Evolutionary conservation across 768 basidiomycete genomes (phyloP).

Genomic region (Mycena kentingensis): DNA sequence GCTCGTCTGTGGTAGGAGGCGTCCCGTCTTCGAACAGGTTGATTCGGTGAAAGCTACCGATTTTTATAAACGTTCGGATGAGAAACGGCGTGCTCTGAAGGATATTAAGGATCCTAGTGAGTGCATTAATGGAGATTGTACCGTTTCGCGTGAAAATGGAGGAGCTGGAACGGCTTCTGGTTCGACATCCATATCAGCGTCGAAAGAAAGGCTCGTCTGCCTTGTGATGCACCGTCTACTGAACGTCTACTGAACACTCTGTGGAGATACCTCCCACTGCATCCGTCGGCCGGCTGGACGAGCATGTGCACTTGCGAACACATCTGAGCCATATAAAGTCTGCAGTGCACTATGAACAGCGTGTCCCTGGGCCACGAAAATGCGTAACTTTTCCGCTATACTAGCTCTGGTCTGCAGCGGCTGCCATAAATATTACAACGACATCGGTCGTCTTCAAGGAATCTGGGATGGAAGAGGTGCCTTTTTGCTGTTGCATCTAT

Average conservation of each 20-base stretch:
- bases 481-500: background rate
- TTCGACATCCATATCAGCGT: constrained; percentile 17
- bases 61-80: constrained; percentile 80
- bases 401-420: too few species aligned
- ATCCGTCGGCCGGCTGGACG: too few species aligned
- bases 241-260: too few species aligned
- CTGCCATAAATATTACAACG: too few species aligned
- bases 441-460: too few species aligned
- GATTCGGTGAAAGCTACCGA: constrained; percentile 75
- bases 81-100: constrained; percentile 68
- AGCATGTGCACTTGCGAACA: too few species aligned
- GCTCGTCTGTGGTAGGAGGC: constrained; percentile 77
- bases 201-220: background rate
- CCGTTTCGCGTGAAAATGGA: constrained; percentile 19
- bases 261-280: too few species aligned
- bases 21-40: constrained; percentile 76
- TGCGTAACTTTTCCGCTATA: too few species aligned
- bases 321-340: too few species aligned
- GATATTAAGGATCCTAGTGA: background rate
- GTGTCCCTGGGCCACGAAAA: too few species aligned
- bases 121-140: background rate
- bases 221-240: background rate
- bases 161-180: background rate
- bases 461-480: too few species aligned
- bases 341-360: too few species aligned